Conservation (phyloP, 2,329 filamentous ascomycete genomes). For the Penicillium crustosum region DNA sequence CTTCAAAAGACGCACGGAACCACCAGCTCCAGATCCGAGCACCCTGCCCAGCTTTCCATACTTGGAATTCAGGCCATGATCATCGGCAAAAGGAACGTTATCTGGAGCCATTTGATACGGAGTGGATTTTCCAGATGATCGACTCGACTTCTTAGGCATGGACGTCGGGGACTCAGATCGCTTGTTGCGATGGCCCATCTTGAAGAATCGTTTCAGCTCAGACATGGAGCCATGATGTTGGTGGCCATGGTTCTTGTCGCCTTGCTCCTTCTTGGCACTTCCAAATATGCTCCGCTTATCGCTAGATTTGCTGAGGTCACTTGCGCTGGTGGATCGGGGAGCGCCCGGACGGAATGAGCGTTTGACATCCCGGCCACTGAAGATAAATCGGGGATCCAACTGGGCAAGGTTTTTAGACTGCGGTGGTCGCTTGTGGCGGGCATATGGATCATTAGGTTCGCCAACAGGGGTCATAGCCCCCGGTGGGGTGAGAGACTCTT, state of each 20-base stretch:
- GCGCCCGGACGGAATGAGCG: constrained; percentile 47
- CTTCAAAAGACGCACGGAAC: constrained; percentile 92
- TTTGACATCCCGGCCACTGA: constrained; percentile 71
- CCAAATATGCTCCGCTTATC: constrained; percentile 58
- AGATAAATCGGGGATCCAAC: constrained; percentile 81
- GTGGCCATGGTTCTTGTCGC: constrained; percentile 50
- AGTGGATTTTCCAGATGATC: constrained; percentile 54
- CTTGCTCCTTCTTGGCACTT: constrained; percentile 53
- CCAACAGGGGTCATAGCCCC: constrained; percentile 76
- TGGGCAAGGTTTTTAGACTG: constrained; percentile 64
- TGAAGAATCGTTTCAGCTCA: constrained; percentile 96
- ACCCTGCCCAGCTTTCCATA: constrained; percentile 96
- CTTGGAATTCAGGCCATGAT: constrained; percentile 84
- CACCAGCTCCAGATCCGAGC: constrained; percentile 88
- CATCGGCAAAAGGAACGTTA: constrained; percentile 83
- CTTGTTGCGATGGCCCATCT: constrained; percentile 66
- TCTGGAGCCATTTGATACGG: constrained; percentile 52
- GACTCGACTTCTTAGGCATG: constrained; percentile 55
- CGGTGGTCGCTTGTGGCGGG: constrained; percentile 73
- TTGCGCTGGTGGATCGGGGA: constrained; percentile 50
- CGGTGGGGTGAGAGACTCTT: constrained; percentile 56
- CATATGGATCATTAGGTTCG: constrained; percentile 81
- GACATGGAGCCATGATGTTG: constrained; percentile 77
- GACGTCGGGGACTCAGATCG: constrained; percentile 62
- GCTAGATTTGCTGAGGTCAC: constrained; percentile 42